These are phyloP conservation scores for Stagonosporopsis cucurbitacearum DNA, from an alignment of 2,329 filamentous ascomycete species.

Conservation along the genomic window DNA sequence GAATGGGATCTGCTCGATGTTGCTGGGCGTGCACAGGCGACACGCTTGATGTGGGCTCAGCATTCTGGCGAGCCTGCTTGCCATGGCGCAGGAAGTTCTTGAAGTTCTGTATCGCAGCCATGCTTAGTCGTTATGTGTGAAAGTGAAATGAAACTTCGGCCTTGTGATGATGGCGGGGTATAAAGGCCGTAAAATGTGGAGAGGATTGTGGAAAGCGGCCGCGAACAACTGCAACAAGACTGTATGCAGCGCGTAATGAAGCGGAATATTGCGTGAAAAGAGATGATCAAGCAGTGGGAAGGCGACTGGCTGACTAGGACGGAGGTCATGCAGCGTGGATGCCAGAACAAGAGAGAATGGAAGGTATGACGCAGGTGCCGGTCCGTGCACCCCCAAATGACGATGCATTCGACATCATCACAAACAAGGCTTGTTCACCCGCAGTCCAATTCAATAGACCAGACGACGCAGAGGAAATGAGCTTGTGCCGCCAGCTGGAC, in stretches of 20 bases:
- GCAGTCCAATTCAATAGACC: constrained; percentile 16
- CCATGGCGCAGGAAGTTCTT: constrained; percentile 99
- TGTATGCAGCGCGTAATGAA: constrained; percentile 22
- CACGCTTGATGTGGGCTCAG: constrained; percentile 67
- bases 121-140: constrained; percentile 42
- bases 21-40: constrained; percentile 68
- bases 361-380: constrained; percentile 24
- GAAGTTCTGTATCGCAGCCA: constrained; percentile 86
- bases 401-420: constrained; percentile 36
- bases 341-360: constrained; percentile 34
- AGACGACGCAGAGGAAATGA: constrained; percentile 19
- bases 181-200: constrained; percentile 21
- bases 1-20: constrained; percentile 61
- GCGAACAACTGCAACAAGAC: constrained; percentile 27
- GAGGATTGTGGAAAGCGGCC: constrained; percentile 17
- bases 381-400: constrained; percentile 30
- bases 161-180: constrained; percentile 26
- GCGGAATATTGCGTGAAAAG: constrained; percentile 20
- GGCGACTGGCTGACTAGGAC: constrained; percentile 26
- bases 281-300: constrained; percentile 19
- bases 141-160: constrained; percentile 21
- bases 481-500: constrained; percentile 11
- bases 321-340: constrained; percentile 31
- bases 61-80: constrained; percentile 83
- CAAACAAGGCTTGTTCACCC: constrained; percentile 13